Conservation (phyloP, 768 basidiomycete species). For the Clathrus columnatus region DNA sequence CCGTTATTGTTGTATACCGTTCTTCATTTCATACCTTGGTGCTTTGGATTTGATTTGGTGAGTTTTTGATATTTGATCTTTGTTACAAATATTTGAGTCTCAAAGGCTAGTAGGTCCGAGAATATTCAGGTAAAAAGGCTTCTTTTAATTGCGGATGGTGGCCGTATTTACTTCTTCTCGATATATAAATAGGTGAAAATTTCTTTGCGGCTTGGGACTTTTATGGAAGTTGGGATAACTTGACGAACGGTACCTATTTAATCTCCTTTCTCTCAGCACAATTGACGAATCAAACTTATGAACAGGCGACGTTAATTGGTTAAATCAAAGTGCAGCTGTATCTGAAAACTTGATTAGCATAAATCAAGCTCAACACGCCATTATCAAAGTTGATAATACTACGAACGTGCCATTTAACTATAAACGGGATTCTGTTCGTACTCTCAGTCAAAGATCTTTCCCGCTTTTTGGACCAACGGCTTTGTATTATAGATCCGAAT, state of each 20-base stretch:
- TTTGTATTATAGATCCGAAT: constrained; percentile 31
- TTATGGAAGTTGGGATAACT: constrained; percentile 40
- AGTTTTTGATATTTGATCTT: too few species aligned
- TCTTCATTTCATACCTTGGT: too few species aligned
- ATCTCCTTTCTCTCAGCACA: neutral
- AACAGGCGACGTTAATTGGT: constrained; percentile 58
- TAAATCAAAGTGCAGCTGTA: constrained; percentile 38
- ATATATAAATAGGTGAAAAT: constrained; percentile 35
- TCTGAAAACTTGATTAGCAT: constrained; percentile 48
- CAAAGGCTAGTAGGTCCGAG: neutral
- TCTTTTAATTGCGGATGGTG: neutral
- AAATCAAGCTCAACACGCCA: constrained; percentile 50
- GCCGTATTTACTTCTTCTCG: constrained; percentile 4
- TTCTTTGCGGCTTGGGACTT: constrained; percentile 54
- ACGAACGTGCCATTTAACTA: constrained; percentile 42
- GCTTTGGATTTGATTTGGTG: too few species aligned
- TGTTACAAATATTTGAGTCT: too few species aligned
- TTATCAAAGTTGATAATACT: constrained; percentile 68
- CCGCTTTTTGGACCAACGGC: neutral
- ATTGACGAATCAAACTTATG: neutral
- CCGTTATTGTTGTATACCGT: too few species aligned
- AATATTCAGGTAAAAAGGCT: neutral
- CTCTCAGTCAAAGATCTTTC: neutral
- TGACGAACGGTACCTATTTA: constrained; percentile 29
- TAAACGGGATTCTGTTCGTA: constrained; percentile 51